Percentiles rank a stretch among this genome's conserved stretches.
phyloP scores from a whole-genome alignment of 2,329 filamentous ascomycete species.

The Aspergillus udagawae region DNA sequence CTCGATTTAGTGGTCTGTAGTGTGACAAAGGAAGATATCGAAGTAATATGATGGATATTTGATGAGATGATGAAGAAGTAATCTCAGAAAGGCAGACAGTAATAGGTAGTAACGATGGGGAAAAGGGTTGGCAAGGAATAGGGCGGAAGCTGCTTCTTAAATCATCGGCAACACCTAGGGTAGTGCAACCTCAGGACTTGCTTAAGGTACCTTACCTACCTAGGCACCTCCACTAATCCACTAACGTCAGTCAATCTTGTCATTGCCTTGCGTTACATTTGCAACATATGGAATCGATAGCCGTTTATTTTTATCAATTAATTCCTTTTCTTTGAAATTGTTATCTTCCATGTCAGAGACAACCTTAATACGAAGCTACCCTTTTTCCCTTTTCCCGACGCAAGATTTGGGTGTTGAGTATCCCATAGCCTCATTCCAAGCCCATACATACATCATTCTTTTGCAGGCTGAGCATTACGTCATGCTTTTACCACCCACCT shows the following conservation, averaged over 20 bases:
- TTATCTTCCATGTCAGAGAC: neutral
- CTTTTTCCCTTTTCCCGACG: neutral
- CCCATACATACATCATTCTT: neutral
- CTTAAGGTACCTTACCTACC: neutral
- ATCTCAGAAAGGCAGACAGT: conserved; percentile 11
- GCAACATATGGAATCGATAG: neutral
- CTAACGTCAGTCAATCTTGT: neutral
- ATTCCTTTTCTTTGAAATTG: neutral
- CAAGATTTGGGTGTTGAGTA: neutral
- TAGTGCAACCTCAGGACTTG: neutral
- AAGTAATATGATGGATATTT: conserved; percentile 23
- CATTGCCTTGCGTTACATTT: neutral
- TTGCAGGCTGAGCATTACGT: conserved; percentile 5
- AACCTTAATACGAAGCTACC: neutral
- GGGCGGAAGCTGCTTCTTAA: conserved; percentile 1
- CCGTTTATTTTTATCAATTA: neutral
- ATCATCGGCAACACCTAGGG: conserved; percentile 3
- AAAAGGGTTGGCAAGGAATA: neutral
- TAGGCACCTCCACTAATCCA: neutral
- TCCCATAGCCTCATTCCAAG: neutral
- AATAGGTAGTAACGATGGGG: neutral
- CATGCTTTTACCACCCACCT: conserved; percentile 6
- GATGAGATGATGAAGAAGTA: neutral
- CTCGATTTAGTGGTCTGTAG: conserved; percentile 7
- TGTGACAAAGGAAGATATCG: neutral